Evolutionary conservation across 2,329 filamentous ascomycete species (phyloP), one percentile per base, ranked within the genome.

Genomic region (Alternaria gaisen): DNA sequence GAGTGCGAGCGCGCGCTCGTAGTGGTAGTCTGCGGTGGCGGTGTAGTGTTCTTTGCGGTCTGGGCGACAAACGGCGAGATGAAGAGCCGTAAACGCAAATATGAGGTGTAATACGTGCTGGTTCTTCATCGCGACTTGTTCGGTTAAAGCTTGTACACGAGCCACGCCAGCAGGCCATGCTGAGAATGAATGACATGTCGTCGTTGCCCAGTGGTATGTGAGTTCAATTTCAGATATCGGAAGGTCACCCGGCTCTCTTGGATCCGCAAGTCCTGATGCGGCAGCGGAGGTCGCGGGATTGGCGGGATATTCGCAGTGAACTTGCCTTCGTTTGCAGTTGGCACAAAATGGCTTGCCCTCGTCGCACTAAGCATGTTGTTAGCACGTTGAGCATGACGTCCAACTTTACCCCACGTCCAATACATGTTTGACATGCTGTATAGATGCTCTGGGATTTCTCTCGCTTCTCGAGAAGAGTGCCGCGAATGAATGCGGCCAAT

Each of bases 161-260:
- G 53, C 56, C 16, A 58, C 60, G 8, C 67, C 60, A 14, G 61
- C 57, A 16, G 40, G 22, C 61, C 68, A 69, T 9, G 63, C 43
- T 28, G 70, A 72, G 3, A 74, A 36, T 0, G 72, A 66, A 12
- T 64, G 56, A 44, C 66, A 70, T 2, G 73, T 74, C 2, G 71
- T 69, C 10, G 72, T 74, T 12, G 64, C 62, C 65, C 67, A 75
- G 40, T 72, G 60, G 28, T 73, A 72, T 11, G 67, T 72, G 14
- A 75, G 64, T 56, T 74, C 72, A 4, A 73, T 64, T 16, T 74
- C 69, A 9, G 66, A 60, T 16, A 70, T 46, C 7, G 58, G 60
- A 6, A 71, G 38, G 14, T 47, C 57, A 26, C 24, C 24, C 20
- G 44, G 43, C 3, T 50, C 8, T 24, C 14, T 16, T 24, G 34